Conservation (phyloP, 371 early-diverging fungal species). For the Mortierella sp. region DNA sequence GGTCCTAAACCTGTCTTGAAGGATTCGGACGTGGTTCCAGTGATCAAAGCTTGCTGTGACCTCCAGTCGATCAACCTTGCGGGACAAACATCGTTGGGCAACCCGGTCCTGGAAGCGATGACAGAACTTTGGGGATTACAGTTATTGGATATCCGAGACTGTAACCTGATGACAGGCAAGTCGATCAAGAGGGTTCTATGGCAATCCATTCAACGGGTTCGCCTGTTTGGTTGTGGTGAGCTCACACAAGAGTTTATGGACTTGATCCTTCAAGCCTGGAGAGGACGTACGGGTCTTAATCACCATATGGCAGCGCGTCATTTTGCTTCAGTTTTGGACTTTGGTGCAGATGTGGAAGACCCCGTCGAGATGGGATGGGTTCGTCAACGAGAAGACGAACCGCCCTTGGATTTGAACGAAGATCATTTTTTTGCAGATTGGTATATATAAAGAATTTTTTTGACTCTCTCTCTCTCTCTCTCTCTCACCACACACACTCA, state of each 20-base stretch:
- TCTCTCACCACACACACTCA: not conserved
- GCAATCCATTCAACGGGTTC: slow-evolving; percentile 52
- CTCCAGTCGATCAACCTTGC: slow-evolving; percentile 43
- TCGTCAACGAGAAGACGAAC: slow-evolving; percentile 51
- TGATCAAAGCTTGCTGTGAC: slow-evolving; percentile 42
- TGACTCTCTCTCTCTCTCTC: not conserved
- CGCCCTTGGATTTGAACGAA: slow-evolving; percentile 42
- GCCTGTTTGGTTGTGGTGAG: slow-evolving; percentile 44
- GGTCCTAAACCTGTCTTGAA: slow-evolving; percentile 35
- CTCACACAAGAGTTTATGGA: slow-evolving; percentile 52
- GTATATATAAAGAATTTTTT: slow-evolving; percentile 16
- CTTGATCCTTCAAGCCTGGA: slow-evolving; percentile 42
- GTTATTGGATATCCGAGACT: slow-evolving; percentile 42
- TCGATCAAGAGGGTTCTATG: slow-evolving; percentile 39
- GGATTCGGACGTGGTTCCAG: slow-evolving; percentile 43
- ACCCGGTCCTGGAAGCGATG: slow-evolving; percentile 32
- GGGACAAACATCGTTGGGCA: slow-evolving; percentile 39
- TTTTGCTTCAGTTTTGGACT: slow-evolving; percentile 39
- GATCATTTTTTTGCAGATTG: slow-evolving; percentile 55
- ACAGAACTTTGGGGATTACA: slow-evolving; percentile 49
- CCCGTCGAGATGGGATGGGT: slow-evolving; percentile 55
- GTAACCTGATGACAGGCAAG: slow-evolving; percentile 39
- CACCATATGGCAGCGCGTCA: slow-evolving; percentile 2
- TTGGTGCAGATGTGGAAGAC: slow-evolving; percentile 37
- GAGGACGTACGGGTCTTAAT: not conserved